Conservation (phyloP, 164 flowering plant genomes). For the Pachysandra terminalis region DNA sequence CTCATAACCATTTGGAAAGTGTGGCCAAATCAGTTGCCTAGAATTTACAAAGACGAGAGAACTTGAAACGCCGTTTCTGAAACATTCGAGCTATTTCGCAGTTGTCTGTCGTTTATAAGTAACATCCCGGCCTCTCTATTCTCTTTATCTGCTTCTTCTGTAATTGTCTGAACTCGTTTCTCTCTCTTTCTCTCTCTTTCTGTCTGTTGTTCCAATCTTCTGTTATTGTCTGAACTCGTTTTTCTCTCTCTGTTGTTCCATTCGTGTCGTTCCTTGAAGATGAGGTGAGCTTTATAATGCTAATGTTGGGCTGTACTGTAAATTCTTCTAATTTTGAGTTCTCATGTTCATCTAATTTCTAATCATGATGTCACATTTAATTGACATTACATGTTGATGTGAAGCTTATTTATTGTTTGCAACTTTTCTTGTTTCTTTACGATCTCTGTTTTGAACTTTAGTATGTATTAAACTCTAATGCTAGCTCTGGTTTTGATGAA, state of each 20-base stretch:
- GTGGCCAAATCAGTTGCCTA: too few relatives aligned
- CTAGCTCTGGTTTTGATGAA: too few relatives aligned
- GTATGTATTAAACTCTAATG: too few relatives aligned
- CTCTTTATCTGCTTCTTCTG: neutral
- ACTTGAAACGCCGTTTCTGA: neutral
- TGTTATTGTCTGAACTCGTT: neutral
- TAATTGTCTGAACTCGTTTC: too few relatives aligned
- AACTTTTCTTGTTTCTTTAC: neutral
- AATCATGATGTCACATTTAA: neutral
- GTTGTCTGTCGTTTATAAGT: neutral
- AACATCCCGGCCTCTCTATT: neutral
- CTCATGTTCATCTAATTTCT: neutral
- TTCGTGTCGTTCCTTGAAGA: neutral
- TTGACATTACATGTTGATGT: neutral
- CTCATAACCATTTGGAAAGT: too few relatives aligned
- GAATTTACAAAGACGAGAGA: too few relatives aligned
- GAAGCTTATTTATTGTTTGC: neutral
- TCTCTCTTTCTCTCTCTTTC: too few relatives aligned
- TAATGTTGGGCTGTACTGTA: neutral
- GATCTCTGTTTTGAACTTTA: too few relatives aligned
- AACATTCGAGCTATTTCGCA: slow-evolving; percentile 15
- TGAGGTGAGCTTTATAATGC: neutral
- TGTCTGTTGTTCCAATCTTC: too few relatives aligned
- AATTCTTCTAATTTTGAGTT: neutral
- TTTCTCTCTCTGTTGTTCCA: neutral